Evolutionary conservation across 2,329 filamentous ascomycete genomes (phyloP), one percentile per base, ranked within the genome.

Genomic region (Cladosporium colombiae): DNA sequence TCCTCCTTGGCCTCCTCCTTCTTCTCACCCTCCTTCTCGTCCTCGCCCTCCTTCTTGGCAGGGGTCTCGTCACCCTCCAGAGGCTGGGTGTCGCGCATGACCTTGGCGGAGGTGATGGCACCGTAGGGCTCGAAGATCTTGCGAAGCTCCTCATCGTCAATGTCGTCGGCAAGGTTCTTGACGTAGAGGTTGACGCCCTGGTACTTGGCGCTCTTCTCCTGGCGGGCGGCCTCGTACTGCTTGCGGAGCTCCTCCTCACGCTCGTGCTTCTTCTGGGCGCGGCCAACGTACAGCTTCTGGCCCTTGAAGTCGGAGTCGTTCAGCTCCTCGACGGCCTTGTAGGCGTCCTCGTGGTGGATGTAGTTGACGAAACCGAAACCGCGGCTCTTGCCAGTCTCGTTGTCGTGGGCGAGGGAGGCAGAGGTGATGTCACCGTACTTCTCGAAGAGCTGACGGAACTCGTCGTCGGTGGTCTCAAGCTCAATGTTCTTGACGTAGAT

Each of bases 241-340:
- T 92, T 96, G 84, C 95, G 93, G 68, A 99, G 89, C 83, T 99
- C 95, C 84, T 99, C 95, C 85, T 99, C 95, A 76, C 95, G 95
- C 85, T 99, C 95, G 80, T 98, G 95, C 87, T 99, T 99, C 91
- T 99, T 99, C 86, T 98, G 95, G 66, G 95, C 95, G 79, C 95
- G 93, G 73, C 95, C 95, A 73, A 99, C 95, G 78, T 99, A 99
- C 68, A 99, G 88, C 78, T 96, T 95, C 85, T 98, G 93, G 68
- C 92, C 91, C 77, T 91, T 91, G 86, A 96, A 93, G 62, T 98
- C 93, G 75, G 89, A 92, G 78, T 91, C 89, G 80, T 99, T 94
- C 71, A 99, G 88, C 71, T 93, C 89, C 0, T 97, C 93, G 66
- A 98, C 95, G 70, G 95, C 93, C 80, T 88, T 88, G 75, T 87